Conservation (phyloP, 2,329 filamentous ascomycete genomes). For the Colletotrichum sp. region DNA sequence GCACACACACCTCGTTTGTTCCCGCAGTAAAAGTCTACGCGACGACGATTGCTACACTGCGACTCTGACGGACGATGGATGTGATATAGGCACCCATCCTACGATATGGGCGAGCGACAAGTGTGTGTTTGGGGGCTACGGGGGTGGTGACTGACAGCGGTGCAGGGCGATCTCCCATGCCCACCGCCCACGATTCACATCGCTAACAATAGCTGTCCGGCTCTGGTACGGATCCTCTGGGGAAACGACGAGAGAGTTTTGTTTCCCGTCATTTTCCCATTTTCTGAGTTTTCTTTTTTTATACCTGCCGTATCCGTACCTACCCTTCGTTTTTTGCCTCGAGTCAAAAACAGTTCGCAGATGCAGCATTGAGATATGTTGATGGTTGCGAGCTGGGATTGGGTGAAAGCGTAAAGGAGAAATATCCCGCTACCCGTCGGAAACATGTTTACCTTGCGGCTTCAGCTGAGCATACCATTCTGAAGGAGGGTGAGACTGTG, state of each 20-base stretch:
- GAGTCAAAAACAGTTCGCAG: constrained; percentile 3
- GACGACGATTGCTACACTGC: neutral
- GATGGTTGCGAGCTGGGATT: neutral
- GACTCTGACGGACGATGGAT: neutral
- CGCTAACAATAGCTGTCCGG: neutral
- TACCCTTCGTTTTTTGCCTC: neutral
- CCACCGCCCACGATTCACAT: neutral
- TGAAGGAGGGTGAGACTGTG: neutral
- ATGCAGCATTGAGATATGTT: neutral
- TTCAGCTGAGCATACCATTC: neutral
- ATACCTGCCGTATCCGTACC: neutral
- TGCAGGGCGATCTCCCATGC: constrained; percentile 1
- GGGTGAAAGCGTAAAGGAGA: neutral
- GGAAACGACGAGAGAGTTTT: neutral
- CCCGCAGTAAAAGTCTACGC: neutral
- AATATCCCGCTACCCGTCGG: neutral
- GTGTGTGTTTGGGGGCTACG: neutral
- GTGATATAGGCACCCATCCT: neutral
- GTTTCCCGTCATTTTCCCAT: neutral
- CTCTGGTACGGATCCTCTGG: neutral
- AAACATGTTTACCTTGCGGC: constrained; percentile 2
- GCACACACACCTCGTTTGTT: neutral
- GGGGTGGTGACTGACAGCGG: neutral
- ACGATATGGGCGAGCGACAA: neutral
- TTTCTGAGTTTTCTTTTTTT: neutral